Conservation (phyloP, 805 yeast species). For the Yamadazyma paraphyllophila region DNA sequence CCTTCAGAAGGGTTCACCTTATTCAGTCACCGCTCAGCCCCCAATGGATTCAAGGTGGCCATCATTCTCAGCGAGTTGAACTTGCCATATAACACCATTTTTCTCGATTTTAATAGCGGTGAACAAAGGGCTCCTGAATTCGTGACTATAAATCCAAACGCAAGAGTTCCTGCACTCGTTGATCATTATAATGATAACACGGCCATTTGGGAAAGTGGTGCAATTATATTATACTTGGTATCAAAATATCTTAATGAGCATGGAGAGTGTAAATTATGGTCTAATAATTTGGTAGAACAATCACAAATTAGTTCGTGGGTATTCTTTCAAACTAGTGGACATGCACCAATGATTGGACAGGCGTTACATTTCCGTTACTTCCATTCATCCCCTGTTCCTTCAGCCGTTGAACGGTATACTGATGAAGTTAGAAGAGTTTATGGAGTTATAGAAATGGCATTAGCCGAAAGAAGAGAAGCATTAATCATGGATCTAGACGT, state of each 20-base stretch:
- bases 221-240: slow-evolving; percentile 80
- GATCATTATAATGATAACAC: slow-evolving; percentile 82
- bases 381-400: slow-evolving; percentile 79
- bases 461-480: slow-evolving; percentile 90
- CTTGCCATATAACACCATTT: slow-evolving; percentile 73
- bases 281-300: slow-evolving; percentile 74
- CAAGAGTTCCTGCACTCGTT: slow-evolving; percentile 90
- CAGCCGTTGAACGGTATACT: slow-evolving; percentile 86
- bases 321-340: slow-evolving; percentile 94
- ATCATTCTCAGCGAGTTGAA: slow-evolving; percentile 83
- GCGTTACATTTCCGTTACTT: slow-evolving; percentile 91
- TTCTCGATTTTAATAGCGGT: slow-evolving; percentile 81
- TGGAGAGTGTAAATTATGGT: slow-evolving; percentile 75
- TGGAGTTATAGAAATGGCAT: slow-evolving; percentile 91
- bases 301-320: slow-evolving; percentile 85
- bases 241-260: slow-evolving; percentile 61
- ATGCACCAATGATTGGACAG: slow-evolving; percentile 98
- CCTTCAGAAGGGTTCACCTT: slow-evolving; percentile 83
- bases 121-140: slow-evolving; percentile 94
- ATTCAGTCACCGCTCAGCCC: slow-evolving; percentile 83
- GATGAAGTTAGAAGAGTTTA: slow-evolving; percentile 92
- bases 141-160: slow-evolving; percentile 92
- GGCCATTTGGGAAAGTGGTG: slow-evolving; percentile 93
- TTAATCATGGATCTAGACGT: slow-evolving; percentile 84
- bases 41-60: slow-evolving; percentile 95